A percentile compares a stretch with the other conserved stretches of the same genome.
These are phyloP conservation scores for Penicillium ucsense DNA, from an alignment of 495 filamentous ascomycete species.

Conservation along the genomic window DNA sequence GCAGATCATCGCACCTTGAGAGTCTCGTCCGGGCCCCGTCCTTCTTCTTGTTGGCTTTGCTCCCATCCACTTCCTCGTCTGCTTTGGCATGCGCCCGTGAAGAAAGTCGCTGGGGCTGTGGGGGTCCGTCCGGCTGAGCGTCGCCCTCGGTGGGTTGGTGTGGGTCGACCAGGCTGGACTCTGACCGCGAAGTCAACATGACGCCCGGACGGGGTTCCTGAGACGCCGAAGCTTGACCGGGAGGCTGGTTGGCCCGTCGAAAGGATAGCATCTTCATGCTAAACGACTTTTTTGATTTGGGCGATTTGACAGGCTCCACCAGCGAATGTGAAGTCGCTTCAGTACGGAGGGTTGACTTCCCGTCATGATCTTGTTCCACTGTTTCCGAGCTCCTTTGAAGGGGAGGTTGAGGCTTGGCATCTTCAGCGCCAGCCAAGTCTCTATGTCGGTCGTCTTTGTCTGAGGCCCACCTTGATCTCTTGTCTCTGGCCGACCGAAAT, in stretches of 20 bases:
- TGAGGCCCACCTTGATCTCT: neutral
- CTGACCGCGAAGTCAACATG: conserved; percentile 8
- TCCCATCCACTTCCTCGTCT: neutral
- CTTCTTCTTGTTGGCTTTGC: neutral
- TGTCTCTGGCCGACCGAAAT: neutral
- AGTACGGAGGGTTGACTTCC: neutral
- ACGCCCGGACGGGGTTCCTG: conserved; percentile 1
- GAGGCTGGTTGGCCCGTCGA: conserved; percentile 1
- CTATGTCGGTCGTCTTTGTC: neutral
- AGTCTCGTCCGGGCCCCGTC: no score
- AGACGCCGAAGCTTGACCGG: neutral
- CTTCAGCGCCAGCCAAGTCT: neutral
- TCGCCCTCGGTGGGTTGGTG: neutral
- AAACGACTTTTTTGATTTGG: conserved; percentile 10
- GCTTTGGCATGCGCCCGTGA: conserved; percentile 6
- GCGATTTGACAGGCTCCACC: neutral
- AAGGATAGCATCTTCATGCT: conserved; percentile 10
- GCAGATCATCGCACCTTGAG: conserved; percentile 15
- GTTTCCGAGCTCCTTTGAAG: neutral
- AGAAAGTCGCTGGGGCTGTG: conserved; percentile 1
- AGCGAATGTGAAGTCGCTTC: neutral
- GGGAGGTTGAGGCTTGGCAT: neutral
- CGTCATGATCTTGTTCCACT: neutral
- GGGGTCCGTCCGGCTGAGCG: neutral
- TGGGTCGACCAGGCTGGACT: conserved; percentile 6